Base-by-base conservation (phyloP, 2,329 filamentous ascomycete species). In the Xylaria sp. region DNA sequence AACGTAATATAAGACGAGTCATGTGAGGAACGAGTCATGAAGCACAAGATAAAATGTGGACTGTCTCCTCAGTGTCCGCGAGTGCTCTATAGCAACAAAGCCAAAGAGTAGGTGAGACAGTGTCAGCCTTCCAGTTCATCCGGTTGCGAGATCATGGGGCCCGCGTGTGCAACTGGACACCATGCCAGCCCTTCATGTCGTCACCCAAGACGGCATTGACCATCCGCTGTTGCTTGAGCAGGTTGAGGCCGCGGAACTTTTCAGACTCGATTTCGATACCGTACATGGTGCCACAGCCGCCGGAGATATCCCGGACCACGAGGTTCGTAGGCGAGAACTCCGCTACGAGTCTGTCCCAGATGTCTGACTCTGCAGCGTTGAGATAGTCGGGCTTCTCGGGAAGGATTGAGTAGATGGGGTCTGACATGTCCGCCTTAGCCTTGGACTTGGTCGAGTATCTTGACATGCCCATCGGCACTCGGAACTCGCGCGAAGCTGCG, bases 261-360 rank as follows among this genome's bases (percentile, higher is more conserved):
- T 85, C 80, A 6, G 88, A 90, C 52, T 85, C 82, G 65, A 94
- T 86, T 68, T 92, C 87, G 66, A 95, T 88, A 58, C 86, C 88
- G 76, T 94, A 94, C 91, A 94, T 94, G 70, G 86, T 90, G 8
- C 90, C 90, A 75, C 90, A 95, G 35, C 90, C 90, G 60, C 91
- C 90, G 23, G 87, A 91, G 55, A 94, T 84, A 75, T 95, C 90
- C 72, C 88, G 87, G 8, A 94, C 89, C 73, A 85, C 74, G 30
- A 86, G 73, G 60, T 80, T 73, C 0, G 78, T 78, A 0, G 83
- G 82, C 1, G 72, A 64, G 58, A 85, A 81, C 68, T 80, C 80
- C 5, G 74, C 73, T 16, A 73, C 65, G 55, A 85, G 75, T 54
- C 78, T 75, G 59, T 82, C 78, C 76, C 83, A 87, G 67, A 89